phyloP scores from a whole-genome alignment of 768 basidiomycete species.

The Pulveroboletus sp. region DNA sequence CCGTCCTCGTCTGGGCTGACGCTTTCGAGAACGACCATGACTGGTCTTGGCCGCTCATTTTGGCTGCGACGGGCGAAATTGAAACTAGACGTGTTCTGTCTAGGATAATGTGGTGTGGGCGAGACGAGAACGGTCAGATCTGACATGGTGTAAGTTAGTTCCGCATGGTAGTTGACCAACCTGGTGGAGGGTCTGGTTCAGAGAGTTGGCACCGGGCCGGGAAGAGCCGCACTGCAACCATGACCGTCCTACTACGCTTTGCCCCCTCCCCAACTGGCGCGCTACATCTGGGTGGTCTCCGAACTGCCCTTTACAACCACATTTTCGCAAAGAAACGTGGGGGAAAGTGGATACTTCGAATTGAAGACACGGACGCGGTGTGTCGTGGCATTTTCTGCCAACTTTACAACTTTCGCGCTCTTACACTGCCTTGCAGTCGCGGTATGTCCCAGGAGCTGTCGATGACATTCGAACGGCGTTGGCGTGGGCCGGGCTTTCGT shows the following conservation, averaged over 20 bases:
- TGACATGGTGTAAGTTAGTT: constrained; percentile 18
- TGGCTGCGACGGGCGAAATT: constrained; percentile 31
- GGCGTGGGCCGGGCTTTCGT: constrained; percentile 88
- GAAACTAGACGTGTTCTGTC: constrained; percentile 23
- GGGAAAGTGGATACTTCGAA: constrained; percentile 88
- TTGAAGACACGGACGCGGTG: constrained; percentile 95
- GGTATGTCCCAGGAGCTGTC: constrained; percentile 81
- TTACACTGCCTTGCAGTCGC: constrained; percentile 46
- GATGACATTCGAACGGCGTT: constrained; percentile 75
- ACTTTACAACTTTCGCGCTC: neutral
- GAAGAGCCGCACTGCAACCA: neutral
- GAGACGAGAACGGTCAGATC: constrained; percentile 34
- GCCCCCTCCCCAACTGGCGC: constrained; percentile 97
- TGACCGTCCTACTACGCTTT: constrained; percentile 77
- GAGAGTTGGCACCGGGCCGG: neutral
- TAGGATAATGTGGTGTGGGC: constrained; percentile 27
- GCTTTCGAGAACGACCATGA: constrained; percentile 32
- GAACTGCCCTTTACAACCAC: constrained; percentile 93
- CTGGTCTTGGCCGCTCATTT: constrained; percentile 24
- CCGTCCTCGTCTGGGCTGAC: constrained; percentile 22
- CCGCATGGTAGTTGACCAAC: neutral
- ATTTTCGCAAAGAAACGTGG: constrained; percentile 76
- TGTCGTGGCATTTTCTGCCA: constrained; percentile 25
- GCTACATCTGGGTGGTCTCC: constrained; percentile 89
- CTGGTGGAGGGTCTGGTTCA: too few relatives aligned